Base-by-base conservation (phyloP, 1,284 basidiomycete species). In the Ganoderma boninense region DNA sequence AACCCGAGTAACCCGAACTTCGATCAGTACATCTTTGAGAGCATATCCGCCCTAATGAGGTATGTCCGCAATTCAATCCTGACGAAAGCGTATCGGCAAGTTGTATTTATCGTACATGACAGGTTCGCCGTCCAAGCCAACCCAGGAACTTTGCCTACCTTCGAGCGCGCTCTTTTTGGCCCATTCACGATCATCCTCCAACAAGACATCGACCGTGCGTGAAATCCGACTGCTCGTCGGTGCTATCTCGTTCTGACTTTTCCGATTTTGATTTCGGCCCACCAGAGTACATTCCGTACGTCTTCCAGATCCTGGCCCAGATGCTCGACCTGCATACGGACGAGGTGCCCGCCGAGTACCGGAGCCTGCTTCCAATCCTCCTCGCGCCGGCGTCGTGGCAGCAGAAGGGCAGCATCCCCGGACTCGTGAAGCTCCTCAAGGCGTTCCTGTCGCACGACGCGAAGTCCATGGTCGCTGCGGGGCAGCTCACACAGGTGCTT, bases 1-100 rank as follows among this genome's bases (percentile, higher is more conserved):
- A 99, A 99, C 79, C 97, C 98, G 16, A 96, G 94, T 81, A 99
- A 99, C 82, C 97, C 98, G 0, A 92, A 94, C 74, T 99, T 99
- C 83, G 97, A 97, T 80, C 98, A 99, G 79, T 98, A 96, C 79
- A 94, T 96, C 73, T 99, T 99, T 78, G 97, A 99, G 84, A 94
- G 93, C 79, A 91, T 99, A 52, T 94, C 97, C 18, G 97, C 94
- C 0, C 84, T 99, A 74, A 93, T 98, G 82, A 89, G 95, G 93
- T 94, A 69, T 54, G 82, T 74, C 35, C 23, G 11, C 63, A 8
- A 62, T 20, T 56, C 63, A 14, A 62, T 20, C 52, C 61, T n/a
- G 44, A 46, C 18, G 59, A 35, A n/a, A 49, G 29, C 13, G 20
- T 62, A 18, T n/a, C 54, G 52, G 57, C 38, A 23, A 20, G 20